Evolutionary conservation across 352 stramenopile species (phyloP).

Genomic region (Globisporangium ultimum): DNA sequence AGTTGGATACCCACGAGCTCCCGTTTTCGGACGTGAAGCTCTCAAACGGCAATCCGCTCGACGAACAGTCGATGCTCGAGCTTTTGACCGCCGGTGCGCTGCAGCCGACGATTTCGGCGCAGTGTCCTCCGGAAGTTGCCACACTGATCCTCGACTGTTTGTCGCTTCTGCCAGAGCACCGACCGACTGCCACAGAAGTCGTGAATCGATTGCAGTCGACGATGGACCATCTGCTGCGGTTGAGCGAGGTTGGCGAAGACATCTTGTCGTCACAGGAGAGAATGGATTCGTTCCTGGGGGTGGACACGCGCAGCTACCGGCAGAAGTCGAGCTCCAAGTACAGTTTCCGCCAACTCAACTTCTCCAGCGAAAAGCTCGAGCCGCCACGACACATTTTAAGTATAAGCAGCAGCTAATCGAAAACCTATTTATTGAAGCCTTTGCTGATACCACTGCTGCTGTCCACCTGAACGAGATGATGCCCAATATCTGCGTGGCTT

Average conservation of each 20-base stretch:
- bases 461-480: too few species aligned
- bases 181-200: slow-evolving; percentile 37
- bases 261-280: slow-evolving; percentile 22
- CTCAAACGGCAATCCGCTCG: slow-evolving; percentile 47
- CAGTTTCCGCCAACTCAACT: slow-evolving; percentile 7
- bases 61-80: slow-evolving; percentile 46
- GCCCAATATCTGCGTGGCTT: too few species aligned
- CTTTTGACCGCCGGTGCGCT: slow-evolving; percentile 48
- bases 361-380: slow-evolving; percentile 5
- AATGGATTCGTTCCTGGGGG: slow-evolving; percentile 40
- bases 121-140: slow-evolving; percentile 41
- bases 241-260: slow-evolving; percentile 50
- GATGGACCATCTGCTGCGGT: slow-evolving; percentile 42
- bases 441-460: too few species aligned
- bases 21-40: slow-evolving; percentile 62
- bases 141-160: slow-evolving; percentile 54
- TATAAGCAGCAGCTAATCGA: background rate
- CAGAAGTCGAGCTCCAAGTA: background rate
- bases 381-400: background rate
- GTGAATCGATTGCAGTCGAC: slow-evolving; percentile 35
- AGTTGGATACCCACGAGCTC: slow-evolving; percentile 67
- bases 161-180: slow-evolving; percentile 36
- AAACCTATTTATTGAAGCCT: background rate
- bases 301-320: background rate
- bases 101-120: slow-evolving; percentile 40